Base-by-base conservation (phyloP, 345 rosid species). In the Pseudoturritis turrita region DNA sequence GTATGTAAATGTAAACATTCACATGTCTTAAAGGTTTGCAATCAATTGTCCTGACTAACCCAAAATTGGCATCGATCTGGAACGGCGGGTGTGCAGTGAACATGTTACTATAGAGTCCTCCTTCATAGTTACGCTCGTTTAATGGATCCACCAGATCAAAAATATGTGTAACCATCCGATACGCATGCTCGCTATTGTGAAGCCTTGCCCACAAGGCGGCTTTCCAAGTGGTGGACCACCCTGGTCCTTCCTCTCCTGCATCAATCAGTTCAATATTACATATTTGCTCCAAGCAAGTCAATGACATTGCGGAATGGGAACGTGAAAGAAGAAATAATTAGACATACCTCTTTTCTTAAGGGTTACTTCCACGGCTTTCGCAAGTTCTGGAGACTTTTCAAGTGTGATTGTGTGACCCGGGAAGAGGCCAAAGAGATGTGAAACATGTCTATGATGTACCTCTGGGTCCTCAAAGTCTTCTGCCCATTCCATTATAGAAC, bases 401-500 rank as follows among this genome's bases (percentile, higher is more conserved):
- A 71, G 60, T 17, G 96, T 87, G 72, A 89, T 76, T 50, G 96
- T 78, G 74, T 95, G 96, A 68, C 97, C 99, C 0, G 97, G 97
- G 78, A 82, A 95, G 70, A 91, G 83, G 60, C 97, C 97, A 83
- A 89, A 95, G 74, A 95, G 89, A 65, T 89, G 96, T 14, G 99
- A 95, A 29, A 95, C 70, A 65, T 91, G 99, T 60, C 96, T 88
- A 65, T 91, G 96, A 65, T 87, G 87, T 15, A 80, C 68, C 26
- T 89, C 96, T 36, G 93, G 88, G 69, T 95, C 99, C 83, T 85
- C 75, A 68, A 95, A 95, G 56, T 91, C 97, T 72, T 76, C 86
- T 33, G 86, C 87, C 99, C 99, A 91, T 85, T 95, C 99, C 98
- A 89, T 89, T 37, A 95, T 83, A n/a, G 97, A 88, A 44, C 97